Evolutionary conservation across 139 green algal species (phyloP).

Genomic region (Gonium pectorale): DNA sequence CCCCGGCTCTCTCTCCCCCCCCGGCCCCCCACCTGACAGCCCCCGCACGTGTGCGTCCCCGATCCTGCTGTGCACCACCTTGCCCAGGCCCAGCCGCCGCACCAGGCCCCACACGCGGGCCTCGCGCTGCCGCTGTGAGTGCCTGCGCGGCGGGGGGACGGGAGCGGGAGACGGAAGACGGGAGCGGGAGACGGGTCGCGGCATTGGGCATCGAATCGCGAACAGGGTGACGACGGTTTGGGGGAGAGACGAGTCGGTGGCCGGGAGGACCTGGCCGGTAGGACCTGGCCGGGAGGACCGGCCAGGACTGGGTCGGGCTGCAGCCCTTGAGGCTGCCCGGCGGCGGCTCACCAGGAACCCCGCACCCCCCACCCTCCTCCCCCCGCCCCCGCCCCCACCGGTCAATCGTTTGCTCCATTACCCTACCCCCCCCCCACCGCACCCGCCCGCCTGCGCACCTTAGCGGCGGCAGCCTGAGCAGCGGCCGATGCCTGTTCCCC

Average conservation of each 20-base stretch:
- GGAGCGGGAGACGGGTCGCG: neutral
- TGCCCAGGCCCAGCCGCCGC: constrained; percentile 67
- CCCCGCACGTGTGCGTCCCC: constrained; percentile 69
- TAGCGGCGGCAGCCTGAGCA: too few species aligned
- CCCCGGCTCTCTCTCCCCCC: neutral
- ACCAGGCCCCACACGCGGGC: constrained; percentile 53
- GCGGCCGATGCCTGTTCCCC: too few species aligned
- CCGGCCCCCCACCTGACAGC: constrained; percentile 51
- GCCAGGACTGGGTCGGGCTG: too few species aligned
- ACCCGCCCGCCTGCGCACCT: too few species aligned
- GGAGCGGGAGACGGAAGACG: neutral
- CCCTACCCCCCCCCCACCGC: neutral
- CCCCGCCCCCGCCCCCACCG: neutral
- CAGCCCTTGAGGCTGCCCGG: too few species aligned
- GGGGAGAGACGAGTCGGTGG: too few species aligned
- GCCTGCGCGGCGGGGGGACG: neutral
- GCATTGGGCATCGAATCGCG: too few species aligned
- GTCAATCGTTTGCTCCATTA: too few species aligned
- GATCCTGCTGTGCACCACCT: constrained; percentile 70
- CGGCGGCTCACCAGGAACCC: too few species aligned
- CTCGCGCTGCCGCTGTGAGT: constrained; percentile 34
- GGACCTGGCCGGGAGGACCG: too few species aligned
- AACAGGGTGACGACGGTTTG: too few species aligned
- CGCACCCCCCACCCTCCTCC: neutral
- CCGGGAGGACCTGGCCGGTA: too few species aligned